A percentile compares a stretch with the other conserved stretches of the same genome.
phyloP scores from a whole-genome alignment of 148 eudicot genomes.

The Vaccinium macrocarpon region DNA sequence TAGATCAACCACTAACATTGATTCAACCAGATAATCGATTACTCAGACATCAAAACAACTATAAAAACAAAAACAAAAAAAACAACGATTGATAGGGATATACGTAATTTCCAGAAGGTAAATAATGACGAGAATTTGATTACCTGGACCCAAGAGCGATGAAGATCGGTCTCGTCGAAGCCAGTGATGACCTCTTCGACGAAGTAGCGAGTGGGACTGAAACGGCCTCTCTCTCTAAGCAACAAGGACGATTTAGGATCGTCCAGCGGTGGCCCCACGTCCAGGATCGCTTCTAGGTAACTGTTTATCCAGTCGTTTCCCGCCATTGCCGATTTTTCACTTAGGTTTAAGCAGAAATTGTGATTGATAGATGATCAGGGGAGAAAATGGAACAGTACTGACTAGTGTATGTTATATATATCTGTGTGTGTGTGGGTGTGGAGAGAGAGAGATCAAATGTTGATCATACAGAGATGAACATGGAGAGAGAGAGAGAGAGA shows the following conservation, averaged over 20 bases:
- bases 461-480: background rate
- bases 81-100: background rate
- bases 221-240: conserved; percentile 71
- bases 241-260: conserved; percentile 68
- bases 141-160: conserved; percentile 86
- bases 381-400: background rate
- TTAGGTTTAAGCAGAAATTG: background rate
- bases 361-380: background rate
- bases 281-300: conserved; percentile 80
- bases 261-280: conserved; percentile 74
- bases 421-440: background rate
- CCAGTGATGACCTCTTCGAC: conserved; percentile 81
- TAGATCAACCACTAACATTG: background rate
- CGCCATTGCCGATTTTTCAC: conserved; percentile 47
- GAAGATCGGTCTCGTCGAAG: conserved; percentile 85
- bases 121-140: background rate
- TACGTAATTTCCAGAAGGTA: background rate
- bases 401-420: background rate
- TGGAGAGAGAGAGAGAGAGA: background rate
- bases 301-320: conserved; percentile 95
- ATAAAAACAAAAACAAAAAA: background rate
- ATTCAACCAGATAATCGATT: background rate
- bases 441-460: background rate
- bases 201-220: conserved; percentile 80
- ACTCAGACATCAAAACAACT: background rate